Conservation (phyloP, 1,284 basidiomycete genomes). For the Apiotrichum sp. region DNA sequence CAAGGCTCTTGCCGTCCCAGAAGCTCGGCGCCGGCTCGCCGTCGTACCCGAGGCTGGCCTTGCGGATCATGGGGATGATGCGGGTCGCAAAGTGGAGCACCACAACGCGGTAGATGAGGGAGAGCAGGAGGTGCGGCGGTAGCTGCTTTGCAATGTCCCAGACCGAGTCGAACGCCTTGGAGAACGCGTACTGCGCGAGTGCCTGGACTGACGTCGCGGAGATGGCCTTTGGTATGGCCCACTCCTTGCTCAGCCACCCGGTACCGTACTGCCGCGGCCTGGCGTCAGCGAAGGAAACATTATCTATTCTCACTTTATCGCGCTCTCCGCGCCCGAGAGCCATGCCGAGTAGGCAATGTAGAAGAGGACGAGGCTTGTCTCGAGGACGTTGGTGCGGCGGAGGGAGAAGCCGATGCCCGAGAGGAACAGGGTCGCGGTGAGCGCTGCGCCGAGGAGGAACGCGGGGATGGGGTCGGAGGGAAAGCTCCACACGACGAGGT, state of each 20-base stretch:
- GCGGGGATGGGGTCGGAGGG: constrained; percentile 33
- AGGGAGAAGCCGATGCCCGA: constrained; percentile 83
- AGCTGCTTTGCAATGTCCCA: constrained; percentile 30
- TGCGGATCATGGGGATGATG: constrained; percentile 65
- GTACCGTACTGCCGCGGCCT: constrained; percentile 41
- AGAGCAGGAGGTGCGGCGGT: constrained; percentile 55
- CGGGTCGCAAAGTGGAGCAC: constrained; percentile 80
- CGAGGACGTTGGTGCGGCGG: constrained; percentile 84
- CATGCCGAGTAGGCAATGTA: constrained; percentile 60
- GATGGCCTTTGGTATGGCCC: constrained; percentile 15
- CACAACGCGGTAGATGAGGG: constrained; percentile 71
- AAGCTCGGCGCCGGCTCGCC: constrained; percentile 26
- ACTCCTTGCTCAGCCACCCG: constrained; percentile 32
- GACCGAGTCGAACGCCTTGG: constrained; percentile 29
- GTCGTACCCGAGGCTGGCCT: constrained; percentile 46
- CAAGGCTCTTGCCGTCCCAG: constrained; percentile 43
- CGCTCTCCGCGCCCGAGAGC: constrained; percentile 43
- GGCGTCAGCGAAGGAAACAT: background rate
- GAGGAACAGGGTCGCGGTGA: constrained; percentile 60
- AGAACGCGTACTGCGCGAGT: constrained; percentile 25
- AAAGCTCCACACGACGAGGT: constrained; percentile 33
- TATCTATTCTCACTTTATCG: constrained; percentile 38
- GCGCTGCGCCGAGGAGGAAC: constrained; percentile 43
- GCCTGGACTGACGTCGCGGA: constrained; percentile 17
- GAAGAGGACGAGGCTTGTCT: constrained; percentile 76